These are phyloP conservation scores for Dendrobium chrysotoxum DNA, from an alignment of 106 monocot genomes.

Conservation along the genomic window DNA sequence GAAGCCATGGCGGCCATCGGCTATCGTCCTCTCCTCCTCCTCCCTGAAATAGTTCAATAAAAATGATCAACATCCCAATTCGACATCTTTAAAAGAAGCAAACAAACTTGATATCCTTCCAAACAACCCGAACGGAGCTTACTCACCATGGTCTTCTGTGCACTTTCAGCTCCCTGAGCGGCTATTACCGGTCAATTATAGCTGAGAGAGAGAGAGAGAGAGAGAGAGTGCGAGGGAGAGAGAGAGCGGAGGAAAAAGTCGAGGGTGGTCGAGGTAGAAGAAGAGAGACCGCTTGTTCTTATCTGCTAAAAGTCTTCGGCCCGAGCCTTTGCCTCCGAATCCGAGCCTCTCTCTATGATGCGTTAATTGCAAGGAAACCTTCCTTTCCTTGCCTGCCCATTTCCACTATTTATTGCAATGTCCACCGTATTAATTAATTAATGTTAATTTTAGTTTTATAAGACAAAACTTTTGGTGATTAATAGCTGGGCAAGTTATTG, in stretches of 20 bases:
- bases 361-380: slow-evolving; percentile 6
- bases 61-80: neutral
- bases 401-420: slow-evolving; percentile 1
- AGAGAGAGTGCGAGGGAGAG: too few relatives aligned
- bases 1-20: slow-evolving; percentile 81
- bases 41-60: neutral
- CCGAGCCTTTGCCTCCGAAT: neutral
- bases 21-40: slow-evolving; percentile 17
- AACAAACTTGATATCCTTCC: neutral
- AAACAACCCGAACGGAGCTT: neutral
- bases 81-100: neutral
- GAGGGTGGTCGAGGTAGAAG: neutral
- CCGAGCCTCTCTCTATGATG: neutral
- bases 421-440: neutral
- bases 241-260: neutral
- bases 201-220: too few relatives aligned
- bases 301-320: slow-evolving; percentile 8
- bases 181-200: neutral
- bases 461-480: neutral
- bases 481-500: neutral
- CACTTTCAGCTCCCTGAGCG: neutral
- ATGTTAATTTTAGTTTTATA: neutral
- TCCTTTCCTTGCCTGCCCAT: neutral
- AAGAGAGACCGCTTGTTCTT: neutral
- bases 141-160: slow-evolving; percentile 1